phyloP scores from a whole-genome alignment of 495 filamentous ascomycete genomes.

The Pseudomonodictys pantanalensis region DNA sequence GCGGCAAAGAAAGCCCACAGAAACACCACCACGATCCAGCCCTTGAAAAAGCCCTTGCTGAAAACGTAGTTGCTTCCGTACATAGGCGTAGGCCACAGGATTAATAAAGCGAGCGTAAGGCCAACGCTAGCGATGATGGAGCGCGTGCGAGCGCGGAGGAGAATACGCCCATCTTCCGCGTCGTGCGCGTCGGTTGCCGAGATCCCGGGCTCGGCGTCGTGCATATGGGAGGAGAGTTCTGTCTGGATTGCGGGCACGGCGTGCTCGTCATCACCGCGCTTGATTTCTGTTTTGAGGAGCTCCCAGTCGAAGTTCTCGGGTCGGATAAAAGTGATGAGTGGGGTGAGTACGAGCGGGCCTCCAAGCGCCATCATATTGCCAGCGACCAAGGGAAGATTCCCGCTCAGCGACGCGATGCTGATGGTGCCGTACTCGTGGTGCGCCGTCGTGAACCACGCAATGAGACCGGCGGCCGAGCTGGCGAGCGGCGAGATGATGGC shows the following conservation, averaged over 20 bases:
- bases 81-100: slow-evolving; percentile 39
- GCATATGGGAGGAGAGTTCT: background rate
- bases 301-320: slow-evolving; percentile 34
- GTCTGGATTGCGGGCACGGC: too few species aligned
- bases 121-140: slow-evolving; percentile 1
- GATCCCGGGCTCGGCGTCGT: background rate
- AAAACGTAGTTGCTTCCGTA: slow-evolving; percentile 40
- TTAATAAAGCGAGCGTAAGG: slow-evolving; percentile 25
- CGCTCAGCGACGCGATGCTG: slow-evolving; percentile 48
- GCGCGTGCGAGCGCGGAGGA: too few species aligned
- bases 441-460: slow-evolving; percentile 50
- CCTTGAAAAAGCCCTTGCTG: slow-evolving; percentile 47
- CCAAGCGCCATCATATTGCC: slow-evolving; percentile 42
- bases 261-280: slow-evolving; percentile 3
- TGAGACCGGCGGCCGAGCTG: slow-evolving; percentile 45
- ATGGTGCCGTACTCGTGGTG: slow-evolving; percentile 46
- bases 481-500: slow-evolving; percentile 48
- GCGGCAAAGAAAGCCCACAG: slow-evolving; percentile 50
- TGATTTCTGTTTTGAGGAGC: slow-evolving; percentile 21
- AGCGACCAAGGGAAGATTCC: slow-evolving; percentile 46
- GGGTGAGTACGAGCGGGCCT: slow-evolving; percentile 26
- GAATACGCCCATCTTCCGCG: too few species aligned
- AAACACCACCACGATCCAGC: slow-evolving; percentile 48
- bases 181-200: background rate
- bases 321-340: slow-evolving; percentile 27